Percentiles rank a stretch among this genome's conserved stretches.
phyloP scores from a whole-genome alignment of 139 green algal species.

The Zygnema cylindricum region DNA sequence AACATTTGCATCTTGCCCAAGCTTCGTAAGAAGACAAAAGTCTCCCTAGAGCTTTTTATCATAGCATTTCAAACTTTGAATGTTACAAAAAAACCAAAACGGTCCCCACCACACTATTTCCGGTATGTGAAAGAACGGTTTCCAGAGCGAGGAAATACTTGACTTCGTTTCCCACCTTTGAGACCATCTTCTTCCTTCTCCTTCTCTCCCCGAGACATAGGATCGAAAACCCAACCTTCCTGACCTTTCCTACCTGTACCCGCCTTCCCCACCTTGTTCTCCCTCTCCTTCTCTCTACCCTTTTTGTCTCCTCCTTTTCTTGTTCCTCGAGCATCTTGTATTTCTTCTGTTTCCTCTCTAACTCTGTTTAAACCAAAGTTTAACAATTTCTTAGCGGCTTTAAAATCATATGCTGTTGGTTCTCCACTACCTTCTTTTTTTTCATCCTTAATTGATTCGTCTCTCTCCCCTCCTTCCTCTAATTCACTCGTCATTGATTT shows the following conservation, averaged over 20 bases:
- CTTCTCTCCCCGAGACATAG: not conserved
- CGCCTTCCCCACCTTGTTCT: not conserved
- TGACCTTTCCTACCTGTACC: not conserved
- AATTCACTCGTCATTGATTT: not conserved
- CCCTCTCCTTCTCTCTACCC: not conserved
- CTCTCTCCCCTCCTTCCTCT: not conserved
- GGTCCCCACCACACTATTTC: too few species aligned
- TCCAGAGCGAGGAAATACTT: slow-evolving; percentile 38
- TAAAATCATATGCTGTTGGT: slow-evolving; percentile 1
- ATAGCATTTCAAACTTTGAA: too few species aligned
- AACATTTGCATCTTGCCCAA: too few species aligned
- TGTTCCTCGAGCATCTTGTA: not conserved
- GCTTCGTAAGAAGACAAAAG: too few species aligned
- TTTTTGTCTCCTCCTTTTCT: not conserved
- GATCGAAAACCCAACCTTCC: not conserved
- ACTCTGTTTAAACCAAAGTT: not conserved
- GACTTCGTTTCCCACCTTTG: slow-evolving; percentile 48
- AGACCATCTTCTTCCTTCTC: slow-evolving; percentile 17
- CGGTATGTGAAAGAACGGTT: slow-evolving; percentile 44
- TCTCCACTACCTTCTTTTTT: not conserved
- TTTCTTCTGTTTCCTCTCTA: not conserved
- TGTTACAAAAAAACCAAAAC: too few species aligned
- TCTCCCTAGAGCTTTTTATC: too few species aligned
- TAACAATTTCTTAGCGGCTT: not conserved
- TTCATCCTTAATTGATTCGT: not conserved